phyloP scores from a whole-genome alignment of 208 protist species.

The Leishmania tropica region DNA sequence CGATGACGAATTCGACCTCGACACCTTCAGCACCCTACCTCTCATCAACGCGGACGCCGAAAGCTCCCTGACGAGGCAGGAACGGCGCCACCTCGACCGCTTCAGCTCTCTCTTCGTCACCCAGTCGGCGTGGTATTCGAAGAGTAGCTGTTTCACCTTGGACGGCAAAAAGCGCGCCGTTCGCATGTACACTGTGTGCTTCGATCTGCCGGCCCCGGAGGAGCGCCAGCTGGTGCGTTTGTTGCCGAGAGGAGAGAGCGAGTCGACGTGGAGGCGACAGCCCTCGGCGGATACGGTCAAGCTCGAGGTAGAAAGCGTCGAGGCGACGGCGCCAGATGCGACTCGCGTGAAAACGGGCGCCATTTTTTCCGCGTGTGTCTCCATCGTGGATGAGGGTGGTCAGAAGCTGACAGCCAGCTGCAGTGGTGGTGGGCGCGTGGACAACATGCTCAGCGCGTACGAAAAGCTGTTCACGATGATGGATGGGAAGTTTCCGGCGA shows the following conservation, averaged over 20 bases:
- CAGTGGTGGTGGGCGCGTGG: constrained; percentile 1
- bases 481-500: not conserved
- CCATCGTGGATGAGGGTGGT: constrained; percentile 25
- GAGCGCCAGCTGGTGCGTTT: constrained; percentile 39
- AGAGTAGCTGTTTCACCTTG: constrained; percentile 24
- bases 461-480: constrained; percentile 19
- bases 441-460: constrained; percentile 24
- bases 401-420: not conserved
- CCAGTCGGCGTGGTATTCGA: constrained; percentile 1
- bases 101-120: not conserved
- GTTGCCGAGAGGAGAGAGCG: constrained; percentile 7
- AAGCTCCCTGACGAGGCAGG: not conserved
- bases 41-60: constrained; percentile 20
- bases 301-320: not conserved
- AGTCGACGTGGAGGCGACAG: not conserved
- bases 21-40: constrained; percentile 29
- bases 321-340: not conserved
- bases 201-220: constrained; percentile 42
- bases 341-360: constrained; percentile 19
- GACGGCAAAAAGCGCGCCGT: constrained; percentile 67
- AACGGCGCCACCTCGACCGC: constrained; percentile 1
- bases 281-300: not conserved
- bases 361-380: constrained; percentile 15
- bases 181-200: constrained; percentile 69
- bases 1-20: constrained; percentile 31